These are phyloP conservation scores for Hydnomerulius pinastri DNA, from an alignment of 768 basidiomycete species.

Conservation along the genomic window DNA sequence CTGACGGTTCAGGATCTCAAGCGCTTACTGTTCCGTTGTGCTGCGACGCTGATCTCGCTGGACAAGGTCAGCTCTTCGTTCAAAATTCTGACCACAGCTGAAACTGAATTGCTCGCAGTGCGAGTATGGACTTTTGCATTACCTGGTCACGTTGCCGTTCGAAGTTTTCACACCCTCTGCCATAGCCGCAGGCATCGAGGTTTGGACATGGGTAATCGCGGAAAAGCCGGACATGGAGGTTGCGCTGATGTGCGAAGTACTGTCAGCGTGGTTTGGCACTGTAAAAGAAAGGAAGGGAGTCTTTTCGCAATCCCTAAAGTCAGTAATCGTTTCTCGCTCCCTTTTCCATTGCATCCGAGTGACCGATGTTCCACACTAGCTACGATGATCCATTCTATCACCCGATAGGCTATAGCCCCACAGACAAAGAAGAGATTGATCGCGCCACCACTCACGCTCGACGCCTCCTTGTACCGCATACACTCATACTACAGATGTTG, in stretches of 20 bases:
- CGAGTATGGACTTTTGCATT: conserved; percentile 83
- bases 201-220: conserved; percentile 95
- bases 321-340: conserved; percentile 28
- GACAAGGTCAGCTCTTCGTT: conserved; percentile 47
- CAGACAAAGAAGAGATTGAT: conserved; percentile 82
- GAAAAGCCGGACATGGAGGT: conserved; percentile 84
- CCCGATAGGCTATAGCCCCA: conserved; percentile 86
- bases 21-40: conserved; percentile 83
- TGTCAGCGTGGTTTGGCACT: conserved; percentile 84
- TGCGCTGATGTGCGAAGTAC: conserved; percentile 80
- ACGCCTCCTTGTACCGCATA: conserved; percentile 80
- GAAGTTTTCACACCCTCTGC: conserved; percentile 86
- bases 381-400: conserved; percentile 87
- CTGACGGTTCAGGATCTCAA: conserved; percentile 83
- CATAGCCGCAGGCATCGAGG: conserved; percentile 85
- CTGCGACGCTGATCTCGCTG: conserved; percentile 73
- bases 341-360: background rate
- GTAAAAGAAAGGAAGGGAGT: conserved; percentile 79
- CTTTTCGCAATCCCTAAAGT: conserved; percentile 85
- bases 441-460: conserved; percentile 68
- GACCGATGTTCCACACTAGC: conserved; percentile 43
- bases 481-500: conserved; percentile 81
- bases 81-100: background rate
- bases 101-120: conserved; percentile 47
- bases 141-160: conserved; percentile 86